These are phyloP conservation scores for Suhomyces atakaporum DNA, from an alignment of 1,139 yeast species.

Conservation along the genomic window DNA sequence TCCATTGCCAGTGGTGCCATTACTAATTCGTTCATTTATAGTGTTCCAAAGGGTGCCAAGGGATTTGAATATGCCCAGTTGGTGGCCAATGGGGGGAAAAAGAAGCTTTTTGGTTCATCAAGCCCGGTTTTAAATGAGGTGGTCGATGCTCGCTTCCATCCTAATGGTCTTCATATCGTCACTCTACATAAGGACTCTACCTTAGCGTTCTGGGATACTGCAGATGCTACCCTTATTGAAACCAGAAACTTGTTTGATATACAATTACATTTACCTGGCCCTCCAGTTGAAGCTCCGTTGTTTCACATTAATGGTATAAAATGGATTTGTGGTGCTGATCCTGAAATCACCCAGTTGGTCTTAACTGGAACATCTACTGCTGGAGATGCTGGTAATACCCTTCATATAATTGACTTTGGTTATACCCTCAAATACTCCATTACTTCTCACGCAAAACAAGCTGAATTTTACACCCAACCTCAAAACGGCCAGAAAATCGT, in stretches of 20 bases:
- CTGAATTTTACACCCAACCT: conserved; percentile 71
- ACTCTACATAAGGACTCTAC: conserved; percentile 83
- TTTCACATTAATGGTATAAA: conserved; percentile 40
- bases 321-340: conserved; percentile 81
- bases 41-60: conserved; percentile 38
- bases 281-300: conserved; percentile 22
- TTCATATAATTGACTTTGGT: conserved; percentile 77
- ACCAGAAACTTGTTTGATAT: conserved; percentile 74
- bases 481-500: conserved; percentile 42
- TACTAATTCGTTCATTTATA: conserved; percentile 57
- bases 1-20: conserved; percentile 64
- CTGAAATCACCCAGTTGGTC: conserved; percentile 75
- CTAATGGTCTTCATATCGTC: conserved; percentile 84
- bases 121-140: conserved; percentile 53
- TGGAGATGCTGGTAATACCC: conserved; percentile 47
- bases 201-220: conserved; percentile 89
- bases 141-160: conserved; percentile 77
- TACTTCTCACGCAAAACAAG: conserved; percentile 83
- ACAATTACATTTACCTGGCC: conserved; percentile 58
- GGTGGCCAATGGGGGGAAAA: conserved; percentile 45
- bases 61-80: conserved; percentile 36
- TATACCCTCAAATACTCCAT: conserved; percentile 75
- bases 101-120: conserved; percentile 43
- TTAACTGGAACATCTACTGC: conserved; percentile 50
- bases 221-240: conserved; percentile 68